Evolutionary conservation across 1,139 yeast genomes (phyloP).

Genomic region (Entelexis sorbosivorans): DNA sequence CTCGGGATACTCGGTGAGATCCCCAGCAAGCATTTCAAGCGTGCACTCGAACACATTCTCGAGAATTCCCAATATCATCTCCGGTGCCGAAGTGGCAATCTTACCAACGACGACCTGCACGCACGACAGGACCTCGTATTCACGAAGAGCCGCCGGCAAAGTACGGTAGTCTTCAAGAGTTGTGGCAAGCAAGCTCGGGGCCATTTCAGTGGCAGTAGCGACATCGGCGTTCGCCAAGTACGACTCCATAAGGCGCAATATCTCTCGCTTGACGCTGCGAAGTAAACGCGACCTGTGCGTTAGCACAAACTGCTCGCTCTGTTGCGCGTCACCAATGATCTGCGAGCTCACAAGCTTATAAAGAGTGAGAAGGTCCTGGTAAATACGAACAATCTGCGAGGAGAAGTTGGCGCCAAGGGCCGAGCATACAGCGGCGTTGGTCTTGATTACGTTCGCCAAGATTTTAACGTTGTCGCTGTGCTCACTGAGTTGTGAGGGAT

Average conservation of each 20-base stretch:
- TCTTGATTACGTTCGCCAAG: conserved; percentile 83
- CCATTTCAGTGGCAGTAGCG: conserved; percentile 71
- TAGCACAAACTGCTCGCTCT: conserved; percentile 80
- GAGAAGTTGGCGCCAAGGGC: conserved; percentile 88
- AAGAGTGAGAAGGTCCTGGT: conserved; percentile 78
- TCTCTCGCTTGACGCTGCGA: conserved; percentile 92
- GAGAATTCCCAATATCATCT: conserved; percentile 75
- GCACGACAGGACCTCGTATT: conserved; percentile 93
- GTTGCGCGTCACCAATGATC: conserved; percentile 67
- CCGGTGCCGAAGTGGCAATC: conserved; percentile 82
- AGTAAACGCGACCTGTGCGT: conserved; percentile 92
- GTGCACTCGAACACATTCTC: conserved; percentile 93
- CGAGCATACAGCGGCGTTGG: conserved; percentile 87
- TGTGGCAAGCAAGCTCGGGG: conserved; percentile 73
- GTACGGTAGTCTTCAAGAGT: conserved; percentile 81
- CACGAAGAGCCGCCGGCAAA: conserved; percentile 93
- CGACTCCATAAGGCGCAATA: conserved; percentile 77
- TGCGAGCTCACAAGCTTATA: conserved; percentile 73
- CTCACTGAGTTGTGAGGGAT: conserved; percentile 61
- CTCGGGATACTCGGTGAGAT: conserved; percentile 93
- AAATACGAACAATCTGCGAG: conserved; percentile 77
- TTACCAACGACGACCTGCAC: conserved; percentile 80
- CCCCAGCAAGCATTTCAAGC: conserved; percentile 86
- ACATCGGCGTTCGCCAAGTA: conserved; percentile 75
- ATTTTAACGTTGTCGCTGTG: conserved; percentile 85